Percentiles rank a stretch among this genome's conserved stretches.
Evolutionary conservation across 2,329 filamentous ascomycete species (phyloP).

Genomic region (Penicillium brasilianum): DNA sequence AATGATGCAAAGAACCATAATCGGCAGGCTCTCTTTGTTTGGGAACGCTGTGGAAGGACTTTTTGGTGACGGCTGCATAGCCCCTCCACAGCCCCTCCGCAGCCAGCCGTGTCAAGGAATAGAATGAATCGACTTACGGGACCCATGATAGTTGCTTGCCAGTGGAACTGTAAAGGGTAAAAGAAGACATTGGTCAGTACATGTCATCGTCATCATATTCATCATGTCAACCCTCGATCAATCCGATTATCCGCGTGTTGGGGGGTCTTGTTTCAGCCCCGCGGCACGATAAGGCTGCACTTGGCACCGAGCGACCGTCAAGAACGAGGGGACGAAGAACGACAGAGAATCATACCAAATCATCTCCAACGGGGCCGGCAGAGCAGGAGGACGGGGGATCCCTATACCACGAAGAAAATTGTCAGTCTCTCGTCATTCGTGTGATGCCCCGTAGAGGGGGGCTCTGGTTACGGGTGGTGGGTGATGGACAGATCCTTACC

Average conservation of each 20-base stretch:
- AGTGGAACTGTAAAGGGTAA: constrained; percentile 78
- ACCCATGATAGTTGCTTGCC: constrained; percentile 99
- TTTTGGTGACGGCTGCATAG: not conserved
- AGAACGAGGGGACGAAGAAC: constrained; percentile 11
- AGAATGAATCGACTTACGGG: constrained; percentile 70
- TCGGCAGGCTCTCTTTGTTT: not conserved
- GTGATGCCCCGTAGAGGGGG: constrained; percentile 1
- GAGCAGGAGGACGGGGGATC: constrained; percentile 99
- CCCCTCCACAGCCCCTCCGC: constrained; percentile 6
- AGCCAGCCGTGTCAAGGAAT: not conserved
- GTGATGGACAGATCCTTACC: constrained; percentile 45
- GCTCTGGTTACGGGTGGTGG: constrained; percentile 1
- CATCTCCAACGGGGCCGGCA: constrained; percentile 93
- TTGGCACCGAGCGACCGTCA: constrained; percentile 18
- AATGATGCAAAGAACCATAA: not conserved
- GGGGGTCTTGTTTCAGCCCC: constrained; percentile 24
- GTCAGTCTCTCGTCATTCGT: constrained; percentile 21
- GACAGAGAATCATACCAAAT: constrained; percentile 73
- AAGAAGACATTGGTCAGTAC: constrained; percentile 40
- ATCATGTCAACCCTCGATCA: not conserved
- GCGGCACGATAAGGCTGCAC: constrained; percentile 29
- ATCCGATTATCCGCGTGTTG: constrained; percentile 11
- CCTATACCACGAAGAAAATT: constrained; percentile 56
- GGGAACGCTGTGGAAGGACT: not conserved
- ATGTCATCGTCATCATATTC: constrained; percentile 11